Conservation (phyloP, 768 basidiomycete genomes). For the Tricholoma terreum region DNA sequence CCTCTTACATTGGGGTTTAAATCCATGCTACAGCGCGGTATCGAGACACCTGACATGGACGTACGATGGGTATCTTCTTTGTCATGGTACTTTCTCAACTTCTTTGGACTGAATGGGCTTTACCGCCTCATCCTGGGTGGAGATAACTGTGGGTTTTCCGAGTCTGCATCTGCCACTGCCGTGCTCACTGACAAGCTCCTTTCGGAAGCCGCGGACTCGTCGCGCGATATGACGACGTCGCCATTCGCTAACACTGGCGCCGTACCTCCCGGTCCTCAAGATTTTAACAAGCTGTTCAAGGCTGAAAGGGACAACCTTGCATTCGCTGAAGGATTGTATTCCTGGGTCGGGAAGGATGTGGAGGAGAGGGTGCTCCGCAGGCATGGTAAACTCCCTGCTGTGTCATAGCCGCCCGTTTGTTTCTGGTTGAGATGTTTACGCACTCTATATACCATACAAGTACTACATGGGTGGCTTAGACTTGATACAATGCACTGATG, state of each 20-base stretch:
- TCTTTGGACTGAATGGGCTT: constrained; percentile 94
- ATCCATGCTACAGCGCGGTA: constrained; percentile 94
- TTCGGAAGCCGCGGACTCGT: constrained; percentile 68
- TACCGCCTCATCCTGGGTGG: constrained; percentile 91
- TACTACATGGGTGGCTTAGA: constrained; percentile 22
- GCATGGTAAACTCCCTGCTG: constrained; percentile 60
- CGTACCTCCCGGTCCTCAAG: constrained; percentile 64
- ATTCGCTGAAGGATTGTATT: constrained; percentile 82
- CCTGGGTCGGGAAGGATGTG: constrained; percentile 79
- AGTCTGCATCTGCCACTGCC: neutral
- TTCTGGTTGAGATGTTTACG: neutral
- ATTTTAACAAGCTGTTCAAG: constrained; percentile 87
- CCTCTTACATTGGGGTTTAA: constrained; percentile 97
- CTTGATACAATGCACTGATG: neutral
- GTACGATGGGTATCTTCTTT: constrained; percentile 98
- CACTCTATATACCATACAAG: constrained; percentile 18
- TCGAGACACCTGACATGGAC: constrained; percentile 95
- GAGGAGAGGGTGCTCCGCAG: constrained; percentile 75
- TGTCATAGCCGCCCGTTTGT: constrained; percentile 17
- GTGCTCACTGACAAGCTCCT: constrained; percentile 10
- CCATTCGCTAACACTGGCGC: constrained; percentile 59
- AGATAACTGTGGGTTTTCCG: constrained; percentile 69
- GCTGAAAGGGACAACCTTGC: constrained; percentile 91
- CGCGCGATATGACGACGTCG: constrained; percentile 67
- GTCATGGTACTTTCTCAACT: constrained; percentile 99